Evolutionary conservation across 1,284 basidiomycete genomes (phyloP).

Genomic region (Spongispora temasekensis): DNA sequence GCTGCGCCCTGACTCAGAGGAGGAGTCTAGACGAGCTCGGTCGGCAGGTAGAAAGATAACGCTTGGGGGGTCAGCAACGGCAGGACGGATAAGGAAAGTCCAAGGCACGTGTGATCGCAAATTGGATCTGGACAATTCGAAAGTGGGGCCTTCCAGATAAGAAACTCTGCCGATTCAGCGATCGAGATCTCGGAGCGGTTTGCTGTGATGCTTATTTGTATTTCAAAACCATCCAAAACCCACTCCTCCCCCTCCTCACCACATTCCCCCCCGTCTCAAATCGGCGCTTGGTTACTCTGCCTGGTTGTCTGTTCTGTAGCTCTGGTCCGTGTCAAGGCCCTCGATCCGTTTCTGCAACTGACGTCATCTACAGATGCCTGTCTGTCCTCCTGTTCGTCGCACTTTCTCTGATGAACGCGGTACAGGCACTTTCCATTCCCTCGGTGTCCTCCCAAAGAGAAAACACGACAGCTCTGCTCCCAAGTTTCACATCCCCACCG

Average conservation of each 20-base stretch:
- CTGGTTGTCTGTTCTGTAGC: neutral
- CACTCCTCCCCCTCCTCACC: neutral
- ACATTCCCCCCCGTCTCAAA: neutral
- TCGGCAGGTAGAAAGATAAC: too few relatives aligned
- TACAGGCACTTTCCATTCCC: constrained; percentile 53
- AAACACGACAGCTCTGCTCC: constrained; percentile 26
- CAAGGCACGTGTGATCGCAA: constrained; percentile 22
- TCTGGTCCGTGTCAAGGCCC: neutral
- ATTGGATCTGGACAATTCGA: constrained; percentile 24
- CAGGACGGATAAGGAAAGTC: constrained; percentile 18
- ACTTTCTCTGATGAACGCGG: constrained; percentile 48
- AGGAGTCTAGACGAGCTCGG: too few relatives aligned
- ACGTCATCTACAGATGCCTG: constrained; percentile 21
- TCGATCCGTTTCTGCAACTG: too few relatives aligned
- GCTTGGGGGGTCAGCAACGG: too few relatives aligned
- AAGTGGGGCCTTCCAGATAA: constrained; percentile 22
- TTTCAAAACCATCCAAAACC: constrained; percentile 6
- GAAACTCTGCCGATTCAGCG: constrained; percentile 19
- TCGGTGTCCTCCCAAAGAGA: constrained; percentile 53
- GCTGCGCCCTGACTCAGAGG: too few relatives aligned
- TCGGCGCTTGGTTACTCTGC: neutral
- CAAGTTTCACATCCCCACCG: constrained; percentile 29
- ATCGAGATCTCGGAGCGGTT: constrained; percentile 27
- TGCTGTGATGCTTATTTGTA: too few relatives aligned
- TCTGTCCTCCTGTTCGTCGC: constrained; percentile 28